These are phyloP conservation scores for Cenchrus purpureus DNA, from an alignment of 176 grass and related monocot genomes.

Conservation along the genomic window DNA sequence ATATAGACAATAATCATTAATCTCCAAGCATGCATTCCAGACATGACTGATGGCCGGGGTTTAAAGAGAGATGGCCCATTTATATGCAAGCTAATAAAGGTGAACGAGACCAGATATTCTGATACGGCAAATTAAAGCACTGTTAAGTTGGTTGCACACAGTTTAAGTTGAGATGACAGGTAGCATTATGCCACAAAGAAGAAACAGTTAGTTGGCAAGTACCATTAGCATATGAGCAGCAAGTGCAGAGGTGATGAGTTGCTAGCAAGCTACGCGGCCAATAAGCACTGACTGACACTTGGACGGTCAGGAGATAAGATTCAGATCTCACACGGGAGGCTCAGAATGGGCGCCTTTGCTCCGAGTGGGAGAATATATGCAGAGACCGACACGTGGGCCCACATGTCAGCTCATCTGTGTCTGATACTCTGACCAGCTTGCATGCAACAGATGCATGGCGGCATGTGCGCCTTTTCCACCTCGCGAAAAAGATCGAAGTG, in stretches of 20 bases:
- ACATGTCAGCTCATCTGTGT: neutral
- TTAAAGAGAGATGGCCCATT: conserved; percentile 25
- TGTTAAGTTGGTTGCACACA: neutral
- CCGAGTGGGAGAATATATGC: neutral
- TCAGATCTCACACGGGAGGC: conserved; percentile 43
- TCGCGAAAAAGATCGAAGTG: too few species aligned
- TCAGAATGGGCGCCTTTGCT: neutral
- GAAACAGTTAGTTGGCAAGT: neutral
- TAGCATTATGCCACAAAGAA: neutral
- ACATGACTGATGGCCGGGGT: conserved; percentile 38
- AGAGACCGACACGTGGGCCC: neutral
- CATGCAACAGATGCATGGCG: neutral
- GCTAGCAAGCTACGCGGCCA: conserved; percentile 10
- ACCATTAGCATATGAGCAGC: neutral
- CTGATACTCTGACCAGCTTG: neutral
- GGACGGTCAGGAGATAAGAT: conserved; percentile 37
- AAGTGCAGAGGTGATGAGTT: conserved; percentile 23
- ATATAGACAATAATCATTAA: neutral
- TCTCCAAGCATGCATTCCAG: conserved; percentile 2
- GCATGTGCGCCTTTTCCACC: neutral
- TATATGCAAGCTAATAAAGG: neutral
- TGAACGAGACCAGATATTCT: conserved; percentile 10
- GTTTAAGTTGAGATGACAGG: neutral
- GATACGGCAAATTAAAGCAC: neutral
- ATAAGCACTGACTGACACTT: conserved; percentile 20